Base-by-base conservation (phyloP, 2,329 filamentous ascomycete species). In the Aspergillus texensis region DNA sequence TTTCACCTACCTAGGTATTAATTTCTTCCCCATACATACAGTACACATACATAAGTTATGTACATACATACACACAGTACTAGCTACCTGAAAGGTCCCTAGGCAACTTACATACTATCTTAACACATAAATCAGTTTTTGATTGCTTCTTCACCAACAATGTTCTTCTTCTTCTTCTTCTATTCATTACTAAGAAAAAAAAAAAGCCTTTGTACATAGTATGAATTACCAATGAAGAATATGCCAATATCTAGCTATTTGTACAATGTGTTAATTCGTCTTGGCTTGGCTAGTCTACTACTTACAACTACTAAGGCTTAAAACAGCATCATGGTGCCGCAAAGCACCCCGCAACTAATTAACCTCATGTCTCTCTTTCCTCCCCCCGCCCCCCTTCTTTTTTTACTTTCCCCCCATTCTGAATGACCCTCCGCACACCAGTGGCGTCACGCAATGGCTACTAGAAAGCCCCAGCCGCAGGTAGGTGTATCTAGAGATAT, bases 391-490 rank as follows among this genome's bases (percentile, higher is more conserved):
- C 26, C 32, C 46, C 43, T 48, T 48, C 36, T 34, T 61, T 50
- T 4, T n/a, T 36, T 8, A 28, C n/a, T n/a, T 58, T 45, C 16
- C 57, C 58, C 46, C 55, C 58, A 53, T 67, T 70, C 36, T 69
- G 60, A 26, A 75, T 57, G 65, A 72, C 65, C 55, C 68, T 72
- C 72, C 70, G 72, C 26, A 52, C 28, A 32, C 48, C 28, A 19
- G 48, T 32, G 28, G 48, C 48, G 34, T 60, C 46, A 57, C 62
- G 68, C 61, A 67, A 80, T 80, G 78, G 70, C 74, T 58, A 72
- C 72, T 62, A 80, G 75, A 64, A 93, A 92, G 82, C 83, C 86
- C 70, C 83, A 85, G 68, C 87, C 89, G 75, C 89, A 91, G 87
- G 91, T 93, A 81, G 76, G 84, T 65, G n/a, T 28, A 10, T 26